Evolutionary conservation across 1,284 basidiomycete species (phyloP).

Genomic region (Takashimella tepidaria): DNA sequence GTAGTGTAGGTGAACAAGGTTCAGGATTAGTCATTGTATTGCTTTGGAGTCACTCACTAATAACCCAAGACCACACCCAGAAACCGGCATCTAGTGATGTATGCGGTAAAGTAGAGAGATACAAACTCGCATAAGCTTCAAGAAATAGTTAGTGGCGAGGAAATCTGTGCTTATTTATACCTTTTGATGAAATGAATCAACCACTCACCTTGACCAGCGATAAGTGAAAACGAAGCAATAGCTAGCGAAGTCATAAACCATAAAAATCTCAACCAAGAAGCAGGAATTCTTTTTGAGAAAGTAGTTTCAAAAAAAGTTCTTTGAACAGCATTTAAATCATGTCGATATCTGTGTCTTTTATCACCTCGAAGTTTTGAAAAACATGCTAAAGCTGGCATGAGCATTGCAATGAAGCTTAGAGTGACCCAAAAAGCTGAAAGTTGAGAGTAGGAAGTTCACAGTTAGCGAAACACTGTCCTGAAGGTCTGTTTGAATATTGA

Average conservation of each 20-base stretch:
- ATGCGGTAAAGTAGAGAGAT: constrained; percentile 54
- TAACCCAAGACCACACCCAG: constrained; percentile 55
- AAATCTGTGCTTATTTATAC: no score
- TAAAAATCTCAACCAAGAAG: constrained; percentile 54
- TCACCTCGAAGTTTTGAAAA: constrained; percentile 48
- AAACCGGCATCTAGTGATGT: constrained; percentile 54
- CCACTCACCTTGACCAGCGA: constrained; percentile 54
- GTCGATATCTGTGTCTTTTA: constrained; percentile 42
- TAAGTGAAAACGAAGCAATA: constrained; percentile 52
- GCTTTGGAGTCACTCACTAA: constrained; percentile 41
- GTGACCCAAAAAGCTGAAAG: constrained; percentile 51
- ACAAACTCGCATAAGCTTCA: constrained; percentile 53
- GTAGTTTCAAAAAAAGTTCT: not conserved
- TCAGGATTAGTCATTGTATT: not conserved
- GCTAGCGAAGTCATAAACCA: constrained; percentile 56
- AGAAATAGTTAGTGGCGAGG: not conserved
- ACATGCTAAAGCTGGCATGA: constrained; percentile 53
- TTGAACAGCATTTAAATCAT: constrained; percentile 16
- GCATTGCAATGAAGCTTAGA: constrained; percentile 55
- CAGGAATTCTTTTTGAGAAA: constrained; percentile 50
- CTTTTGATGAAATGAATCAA: no score
- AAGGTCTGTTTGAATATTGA: not conserved
- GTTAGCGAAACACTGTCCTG: not conserved
- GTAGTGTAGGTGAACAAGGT: not conserved
- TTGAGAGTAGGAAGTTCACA: not conserved